phyloP scores from a whole-genome alignment of 208 protist species.

The Vickermania spadyakhi region DNA sequence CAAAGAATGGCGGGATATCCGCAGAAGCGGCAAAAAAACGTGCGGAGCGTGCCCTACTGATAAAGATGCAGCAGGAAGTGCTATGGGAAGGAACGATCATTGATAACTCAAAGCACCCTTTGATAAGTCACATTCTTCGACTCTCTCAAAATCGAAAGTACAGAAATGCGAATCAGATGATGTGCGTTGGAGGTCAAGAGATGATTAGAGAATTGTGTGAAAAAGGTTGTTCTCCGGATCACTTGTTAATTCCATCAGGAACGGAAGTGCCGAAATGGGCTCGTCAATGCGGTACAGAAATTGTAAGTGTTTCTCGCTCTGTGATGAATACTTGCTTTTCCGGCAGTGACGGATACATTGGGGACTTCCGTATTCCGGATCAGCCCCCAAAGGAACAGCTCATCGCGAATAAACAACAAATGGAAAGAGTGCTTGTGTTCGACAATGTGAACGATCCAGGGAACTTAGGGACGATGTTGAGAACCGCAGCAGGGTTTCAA shows the following conservation, averaged over 20 bases:
- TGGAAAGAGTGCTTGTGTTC: slow-evolving; percentile 79
- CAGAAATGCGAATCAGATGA: slow-evolving; percentile 57
- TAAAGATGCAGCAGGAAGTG: slow-evolving; percentile 71
- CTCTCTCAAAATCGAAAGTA: slow-evolving; percentile 71
- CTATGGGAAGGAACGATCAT: slow-evolving; percentile 84
- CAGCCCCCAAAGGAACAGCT: slow-evolving; percentile 76
- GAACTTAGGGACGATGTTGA: slow-evolving; percentile 65
- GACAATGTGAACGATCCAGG: slow-evolving; percentile 87
- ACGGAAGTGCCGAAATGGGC: slow-evolving; percentile 55
- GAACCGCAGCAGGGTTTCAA: slow-evolving; percentile 71
- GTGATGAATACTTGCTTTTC: slow-evolving; percentile 37
- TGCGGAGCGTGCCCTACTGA: slow-evolving; percentile 57
- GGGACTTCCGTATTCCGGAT: slow-evolving; percentile 77
- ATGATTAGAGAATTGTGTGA: slow-evolving; percentile 81
- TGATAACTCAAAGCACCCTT: slow-evolving; percentile 42
- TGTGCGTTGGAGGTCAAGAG: slow-evolving; percentile 59
- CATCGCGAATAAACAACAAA: slow-evolving; percentile 76
- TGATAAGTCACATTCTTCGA: slow-evolving; percentile 76
- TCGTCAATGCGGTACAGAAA: slow-evolving; percentile 19
- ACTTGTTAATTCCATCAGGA: slow-evolving; percentile 55
- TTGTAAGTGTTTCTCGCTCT: slow-evolving; percentile 45
- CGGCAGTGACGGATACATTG: slow-evolving; percentile 83
- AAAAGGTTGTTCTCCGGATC: slow-evolving; percentile 38
- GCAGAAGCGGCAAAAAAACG: slow-evolving; percentile 55
- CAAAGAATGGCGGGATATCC: slow-evolving; percentile 14